phyloP scores from a whole-genome alignment of 2,329 filamentous ascomycete species.

The Aureobasidium subglaciale region DNA sequence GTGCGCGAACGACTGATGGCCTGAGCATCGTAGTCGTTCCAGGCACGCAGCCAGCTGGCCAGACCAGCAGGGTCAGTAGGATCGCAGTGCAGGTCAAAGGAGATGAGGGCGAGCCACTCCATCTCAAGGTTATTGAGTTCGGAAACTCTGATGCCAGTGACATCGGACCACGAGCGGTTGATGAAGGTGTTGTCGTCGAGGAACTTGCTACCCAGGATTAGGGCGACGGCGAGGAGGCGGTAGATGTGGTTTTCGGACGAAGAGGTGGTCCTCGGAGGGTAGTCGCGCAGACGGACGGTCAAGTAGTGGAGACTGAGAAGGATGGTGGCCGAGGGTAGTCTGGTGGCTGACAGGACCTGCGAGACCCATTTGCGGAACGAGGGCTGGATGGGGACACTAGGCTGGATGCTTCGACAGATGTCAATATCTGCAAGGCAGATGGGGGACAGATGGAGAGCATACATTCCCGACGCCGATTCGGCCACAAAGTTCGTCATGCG shows the following conservation, averaged over 20 bases:
- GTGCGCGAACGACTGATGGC: conserved; percentile 34
- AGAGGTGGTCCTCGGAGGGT: conserved; percentile 29
- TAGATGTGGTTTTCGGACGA: conserved; percentile 64
- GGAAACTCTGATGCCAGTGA: conserved; percentile 77
- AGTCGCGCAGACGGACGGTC: conserved; percentile 60
- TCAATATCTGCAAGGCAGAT: conserved; percentile 56
- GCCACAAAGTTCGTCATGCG: conserved; percentile 92
- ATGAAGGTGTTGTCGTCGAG: conserved; percentile 96
- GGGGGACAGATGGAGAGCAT: conserved; percentile 49
- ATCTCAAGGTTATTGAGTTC: conserved; percentile 82
- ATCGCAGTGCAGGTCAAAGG: conserved; percentile 82
- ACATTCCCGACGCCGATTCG: conserved; percentile 74
- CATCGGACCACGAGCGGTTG: conserved; percentile 93
- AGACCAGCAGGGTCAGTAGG: conserved; percentile 69
- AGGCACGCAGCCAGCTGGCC: conserved; percentile 57
- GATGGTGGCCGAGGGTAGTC: conserved; percentile 85
- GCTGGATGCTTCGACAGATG: conserved; percentile 56
- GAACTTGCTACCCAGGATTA: conserved; percentile 90
- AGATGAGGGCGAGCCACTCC: conserved; percentile 77
- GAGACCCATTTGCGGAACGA: conserved; percentile 88
- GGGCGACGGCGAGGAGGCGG: conserved; percentile 75
- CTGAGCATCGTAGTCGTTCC: conserved; percentile 56
- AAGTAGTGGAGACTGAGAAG: conserved; percentile 85
- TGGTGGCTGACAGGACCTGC: conserved; percentile 82
- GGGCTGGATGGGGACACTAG: conserved; percentile 50